phyloP scores from a whole-genome alignment of 176 grass and related monocot genomes.

The Thinopyrum elongatum region DNA sequence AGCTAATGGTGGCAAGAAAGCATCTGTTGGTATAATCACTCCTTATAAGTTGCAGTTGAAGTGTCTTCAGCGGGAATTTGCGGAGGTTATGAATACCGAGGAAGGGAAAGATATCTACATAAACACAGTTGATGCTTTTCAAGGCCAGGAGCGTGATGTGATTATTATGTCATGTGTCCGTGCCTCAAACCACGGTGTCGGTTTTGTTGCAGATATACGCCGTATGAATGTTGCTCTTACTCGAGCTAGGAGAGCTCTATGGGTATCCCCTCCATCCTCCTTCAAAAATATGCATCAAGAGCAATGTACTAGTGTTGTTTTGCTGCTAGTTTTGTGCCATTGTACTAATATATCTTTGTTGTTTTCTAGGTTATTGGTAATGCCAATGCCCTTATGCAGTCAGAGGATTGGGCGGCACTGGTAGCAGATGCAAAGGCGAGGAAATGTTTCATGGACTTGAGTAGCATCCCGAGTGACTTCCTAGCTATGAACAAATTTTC shows the following conservation, averaged over 20 bases:
- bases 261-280: conserved; percentile 45
- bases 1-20: conserved; percentile 83
- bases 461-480: conserved; percentile 90
- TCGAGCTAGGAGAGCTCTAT: conserved; percentile 82
- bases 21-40: conserved; percentile 96
- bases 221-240: conserved; percentile 86
- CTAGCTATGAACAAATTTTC: conserved; percentile 47
- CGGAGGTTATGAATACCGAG: conserved; percentile 72
- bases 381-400: conserved; percentile 88
- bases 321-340: neutral
- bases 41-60: conserved; percentile 98
- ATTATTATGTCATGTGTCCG: conserved; percentile 97
- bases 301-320: conserved; percentile 1
- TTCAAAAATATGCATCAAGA: conserved; percentile 8
- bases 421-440: conserved; percentile 88
- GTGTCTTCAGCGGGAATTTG: conserved; percentile 93
- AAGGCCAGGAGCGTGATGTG: conserved; percentile 90
- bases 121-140: conserved; percentile 98
- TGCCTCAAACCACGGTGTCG: conserved; percentile 86
- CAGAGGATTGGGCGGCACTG: conserved; percentile 92
- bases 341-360: conserved; percentile 29
- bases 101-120: conserved; percentile 99
- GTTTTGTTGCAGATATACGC: conserved; percentile 94
- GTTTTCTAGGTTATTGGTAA: conserved; percentile 85
- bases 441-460: conserved; percentile 89